Base-by-base conservation (phyloP, 768 basidiomycete species). In the Trametes sanguinea region DNA sequence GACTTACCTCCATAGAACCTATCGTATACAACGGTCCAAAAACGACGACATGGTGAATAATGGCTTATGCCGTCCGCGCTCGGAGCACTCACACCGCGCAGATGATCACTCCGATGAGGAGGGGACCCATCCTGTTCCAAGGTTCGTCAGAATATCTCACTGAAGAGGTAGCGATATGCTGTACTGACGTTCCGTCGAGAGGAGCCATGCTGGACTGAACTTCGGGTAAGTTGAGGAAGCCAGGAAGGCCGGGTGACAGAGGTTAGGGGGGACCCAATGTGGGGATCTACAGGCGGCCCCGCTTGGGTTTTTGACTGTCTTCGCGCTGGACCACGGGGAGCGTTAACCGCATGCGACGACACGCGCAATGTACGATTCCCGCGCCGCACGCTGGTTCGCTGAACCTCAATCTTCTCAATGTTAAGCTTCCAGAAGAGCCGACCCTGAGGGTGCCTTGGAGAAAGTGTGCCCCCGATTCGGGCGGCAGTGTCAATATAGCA, bases 51-150 rank as follows among this genome's bases (percentile, higher is more conserved):
- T 37, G 6, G 35, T 37, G 35, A 37, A 11, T 37, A 22, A 22
- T 22, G 22, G 22, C 22, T 22, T 22, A 22, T 22, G 22, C 22
- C 22, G 22, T 22, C 22, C 22, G 22, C 22, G 22, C 22, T 22
- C 11, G 11, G n/a, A 44, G 11, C 29, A 50, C 80, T 71, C 69
- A 80, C 82, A 79, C 72, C 33, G 74, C 81, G 55, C 80, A 77
- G 54, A 75, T 75, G 40, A 83, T 76, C n/a, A 82, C 79, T 46
- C 81, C 81, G 62, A 83, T 75, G 55, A 79, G 50, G 33, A 60
- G 32, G 6, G 52, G 44, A 27, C 59, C 59, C 51, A 60, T 60
- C 6, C 59, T 60, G 27, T 3, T 46, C 8, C 30, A 32, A 2
- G 22, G 40, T 22, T 17, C 6, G 48, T 43, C n/a, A 50, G 13